Percentiles rank a stretch among this genome's conserved stretches.
These are phyloP conservation scores for Themeda triandra DNA, from an alignment of 176 grass and related monocot species.

Conservation along the genomic window DNA sequence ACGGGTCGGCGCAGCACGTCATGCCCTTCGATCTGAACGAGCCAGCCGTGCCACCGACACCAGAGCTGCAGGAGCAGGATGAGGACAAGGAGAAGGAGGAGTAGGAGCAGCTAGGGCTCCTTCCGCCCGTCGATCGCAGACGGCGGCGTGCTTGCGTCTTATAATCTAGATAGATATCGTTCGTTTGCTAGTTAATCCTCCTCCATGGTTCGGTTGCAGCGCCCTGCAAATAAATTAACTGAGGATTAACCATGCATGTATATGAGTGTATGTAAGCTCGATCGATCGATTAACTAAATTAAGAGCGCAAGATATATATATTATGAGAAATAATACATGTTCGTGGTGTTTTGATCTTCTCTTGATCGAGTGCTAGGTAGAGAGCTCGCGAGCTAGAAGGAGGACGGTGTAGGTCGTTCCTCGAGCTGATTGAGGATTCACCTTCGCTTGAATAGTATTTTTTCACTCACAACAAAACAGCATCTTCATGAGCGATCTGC, in stretches of 20 bases:
- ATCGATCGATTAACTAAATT: background rate
- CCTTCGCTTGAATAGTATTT: too few species aligned
- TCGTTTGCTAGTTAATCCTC: background rate
- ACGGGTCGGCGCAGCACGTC: background rate
- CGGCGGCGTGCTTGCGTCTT: conserved; percentile 15
- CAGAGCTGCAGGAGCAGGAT: background rate
- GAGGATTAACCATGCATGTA: background rate
- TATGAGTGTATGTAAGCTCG: background rate
- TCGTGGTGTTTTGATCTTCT: background rate
- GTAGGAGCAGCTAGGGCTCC: background rate
- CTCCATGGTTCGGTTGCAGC: background rate
- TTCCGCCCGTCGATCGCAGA: background rate
- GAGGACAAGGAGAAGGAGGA: conserved; percentile 5
- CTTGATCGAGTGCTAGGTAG: background rate
- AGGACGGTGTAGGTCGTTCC: background rate
- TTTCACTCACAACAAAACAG: too few species aligned
- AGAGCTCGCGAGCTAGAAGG: too few species aligned
- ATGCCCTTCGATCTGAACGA: conserved; percentile 41
- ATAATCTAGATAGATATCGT: background rate
- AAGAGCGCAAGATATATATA: background rate
- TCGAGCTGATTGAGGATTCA: background rate
- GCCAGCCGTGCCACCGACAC: background rate
- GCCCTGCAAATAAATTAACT: background rate
- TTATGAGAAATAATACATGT: background rate
- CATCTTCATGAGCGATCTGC: too few species aligned